A percentile compares a stretch with the other conserved stretches of the same genome.
Conservation (phyloP, 2,329 filamentous ascomycete species). For the Clarireedia paspali region DNA sequence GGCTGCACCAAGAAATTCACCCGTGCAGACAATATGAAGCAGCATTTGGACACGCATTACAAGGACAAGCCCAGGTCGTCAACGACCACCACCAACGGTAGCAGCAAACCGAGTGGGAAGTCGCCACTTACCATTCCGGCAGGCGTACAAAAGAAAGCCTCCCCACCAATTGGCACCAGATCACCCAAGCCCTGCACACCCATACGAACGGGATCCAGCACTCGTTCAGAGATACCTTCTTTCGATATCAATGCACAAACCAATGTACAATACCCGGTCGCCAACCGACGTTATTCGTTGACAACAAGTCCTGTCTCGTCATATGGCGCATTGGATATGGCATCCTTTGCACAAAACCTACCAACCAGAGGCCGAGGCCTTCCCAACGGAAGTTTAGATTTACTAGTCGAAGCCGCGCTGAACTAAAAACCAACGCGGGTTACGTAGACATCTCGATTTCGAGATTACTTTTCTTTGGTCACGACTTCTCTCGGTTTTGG, state of each 20-base stretch:
- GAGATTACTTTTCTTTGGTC: no score
- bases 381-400: background rate
- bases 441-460: no score
- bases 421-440: no score
- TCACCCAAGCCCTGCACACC: background rate
- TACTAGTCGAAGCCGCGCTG: conserved; percentile 3
- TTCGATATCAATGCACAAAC: background rate
- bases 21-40: conserved; percentile 81
- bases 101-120: background rate
- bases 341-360: background rate
- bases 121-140: background rate
- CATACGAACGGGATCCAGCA: background rate
- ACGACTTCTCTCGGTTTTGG: no score
- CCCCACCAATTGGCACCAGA: background rate
- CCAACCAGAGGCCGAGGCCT: background rate
- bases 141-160: background rate
- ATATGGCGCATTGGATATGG: background rate
- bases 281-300: background rate
- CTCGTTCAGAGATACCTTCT: background rate
- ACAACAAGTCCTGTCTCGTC: background rate
- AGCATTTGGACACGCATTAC: conserved; percentile 71
- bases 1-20: conserved; percentile 77
- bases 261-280: background rate
- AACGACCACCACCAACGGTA: background rate
- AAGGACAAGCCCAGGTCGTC: conserved; percentile 36